phyloP scores from a whole-genome alignment of 2,329 filamentous ascomycete species.

The Fusarium coicis region DNA sequence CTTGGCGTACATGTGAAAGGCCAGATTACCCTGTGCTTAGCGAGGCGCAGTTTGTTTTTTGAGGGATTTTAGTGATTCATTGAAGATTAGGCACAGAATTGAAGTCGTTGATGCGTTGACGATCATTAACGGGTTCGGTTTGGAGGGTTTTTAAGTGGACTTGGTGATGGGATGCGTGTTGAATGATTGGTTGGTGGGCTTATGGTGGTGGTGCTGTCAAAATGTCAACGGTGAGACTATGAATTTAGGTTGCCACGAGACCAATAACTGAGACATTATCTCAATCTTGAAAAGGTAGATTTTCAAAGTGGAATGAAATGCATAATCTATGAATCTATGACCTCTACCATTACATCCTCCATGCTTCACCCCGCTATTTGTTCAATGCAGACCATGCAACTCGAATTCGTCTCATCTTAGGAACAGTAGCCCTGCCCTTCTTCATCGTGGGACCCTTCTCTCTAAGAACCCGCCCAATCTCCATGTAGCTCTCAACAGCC shows the following conservation, averaged over 20 bases:
- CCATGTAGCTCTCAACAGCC: slow-evolving; percentile 80
- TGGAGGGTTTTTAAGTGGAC: background rate
- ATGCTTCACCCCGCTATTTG: background rate
- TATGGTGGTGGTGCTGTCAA: background rate
- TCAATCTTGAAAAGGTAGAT: fast-evolving
- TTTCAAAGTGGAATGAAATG: background rate
- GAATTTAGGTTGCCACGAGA: background rate
- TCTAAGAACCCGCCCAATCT: slow-evolving; percentile 73
- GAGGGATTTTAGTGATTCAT: background rate
- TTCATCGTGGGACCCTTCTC: slow-evolving; percentile 53
- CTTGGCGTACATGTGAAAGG: slow-evolving; percentile 5
- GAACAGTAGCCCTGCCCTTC: slow-evolving; percentile 56
- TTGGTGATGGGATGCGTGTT: slow-evolving; percentile 3
- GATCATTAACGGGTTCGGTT: slow-evolving; percentile 6
- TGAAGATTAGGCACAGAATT: background rate
- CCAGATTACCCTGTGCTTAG: background rate
- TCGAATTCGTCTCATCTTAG: slow-evolving; percentile 58
- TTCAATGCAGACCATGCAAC: slow-evolving; percentile 68
- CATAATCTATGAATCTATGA: slow-evolving; percentile 12
- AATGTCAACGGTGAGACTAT: background rate
- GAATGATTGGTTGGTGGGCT: background rate
- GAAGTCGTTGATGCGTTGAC: background rate
- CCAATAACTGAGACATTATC: background rate
- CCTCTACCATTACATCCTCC: background rate
- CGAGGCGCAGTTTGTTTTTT: slow-evolving; percentile 1